A percentile compares a stretch with the other conserved stretches of the same genome.
phyloP scores from a whole-genome alignment of 208 protist genomes.

The Herpetomonas samuelpessoai region DNA sequence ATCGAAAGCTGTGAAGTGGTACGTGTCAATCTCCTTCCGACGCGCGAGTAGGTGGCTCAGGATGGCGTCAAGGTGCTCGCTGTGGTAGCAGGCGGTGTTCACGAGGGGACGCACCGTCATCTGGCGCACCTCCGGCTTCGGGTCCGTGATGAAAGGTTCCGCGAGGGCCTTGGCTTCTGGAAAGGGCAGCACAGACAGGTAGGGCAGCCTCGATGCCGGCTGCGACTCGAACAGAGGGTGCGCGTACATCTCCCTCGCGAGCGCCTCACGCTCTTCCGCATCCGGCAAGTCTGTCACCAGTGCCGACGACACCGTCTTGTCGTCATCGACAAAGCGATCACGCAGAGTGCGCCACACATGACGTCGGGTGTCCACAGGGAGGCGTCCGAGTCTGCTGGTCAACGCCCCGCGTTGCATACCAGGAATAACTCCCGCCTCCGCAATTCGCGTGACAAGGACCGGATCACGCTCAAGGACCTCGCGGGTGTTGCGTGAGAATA shows the following conservation, averaged over 20 bases:
- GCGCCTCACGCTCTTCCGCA: neutral
- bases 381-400: too few relatives aligned
- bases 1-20: neutral
- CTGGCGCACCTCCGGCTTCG: neutral
- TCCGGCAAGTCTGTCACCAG: neutral
- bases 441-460: too few relatives aligned
- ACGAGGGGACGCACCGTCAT: neutral
- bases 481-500: too few relatives aligned
- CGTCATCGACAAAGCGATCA: too few relatives aligned
- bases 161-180: neutral
- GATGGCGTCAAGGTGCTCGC: neutral
- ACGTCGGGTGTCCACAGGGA: too few relatives aligned
- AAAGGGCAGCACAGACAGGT: neutral
- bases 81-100: neutral
- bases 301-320: too few relatives aligned
- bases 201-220: neutral
- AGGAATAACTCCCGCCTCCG: too few relatives aligned
- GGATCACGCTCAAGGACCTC: too few relatives aligned
- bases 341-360: too few relatives aligned
- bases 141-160: neutral
- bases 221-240: neutral
- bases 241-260: neutral
- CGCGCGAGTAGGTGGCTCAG: neutral
- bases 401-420: too few relatives aligned
- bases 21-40: neutral